phyloP scores from a whole-genome alignment of 140 eudicot genomes.

The Erigeron philadelphicus region DNA sequence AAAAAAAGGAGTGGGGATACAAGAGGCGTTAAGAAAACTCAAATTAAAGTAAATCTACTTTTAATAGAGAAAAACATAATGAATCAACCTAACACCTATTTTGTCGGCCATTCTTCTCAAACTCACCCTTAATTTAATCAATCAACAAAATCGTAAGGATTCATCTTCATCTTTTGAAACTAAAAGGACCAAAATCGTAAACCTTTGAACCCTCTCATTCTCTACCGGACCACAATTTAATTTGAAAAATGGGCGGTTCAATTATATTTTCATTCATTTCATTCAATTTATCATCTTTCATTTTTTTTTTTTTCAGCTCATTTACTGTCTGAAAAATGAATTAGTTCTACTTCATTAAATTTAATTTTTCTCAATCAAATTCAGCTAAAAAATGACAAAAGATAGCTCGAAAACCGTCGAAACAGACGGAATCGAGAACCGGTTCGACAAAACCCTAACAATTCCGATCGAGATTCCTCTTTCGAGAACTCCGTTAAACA shows the following conservation, averaged over 20 bases:
- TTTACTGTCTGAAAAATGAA: constrained; percentile 21
- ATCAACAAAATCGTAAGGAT: background rate
- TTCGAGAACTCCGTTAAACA: constrained; percentile 49
- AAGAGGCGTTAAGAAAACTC: too few species aligned
- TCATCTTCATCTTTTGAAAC: background rate
- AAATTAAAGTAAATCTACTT: too few species aligned
- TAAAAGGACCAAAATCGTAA: constrained; percentile 12
- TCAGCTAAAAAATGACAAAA: constrained; percentile 25
- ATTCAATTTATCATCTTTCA: constrained; percentile 4
- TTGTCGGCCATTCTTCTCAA: too few species aligned
- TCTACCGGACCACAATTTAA: constrained; percentile 21
- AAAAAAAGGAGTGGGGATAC: too few species aligned
- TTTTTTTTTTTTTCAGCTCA: constrained; percentile 27
- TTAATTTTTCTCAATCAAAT: background rate
- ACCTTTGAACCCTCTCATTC: background rate
- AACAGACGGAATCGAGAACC: constrained; percentile 45
- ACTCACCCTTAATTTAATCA: too few species aligned
- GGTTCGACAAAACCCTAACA: constrained; percentile 23
- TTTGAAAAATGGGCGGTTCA: constrained; percentile 52
- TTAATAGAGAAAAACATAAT: too few species aligned
- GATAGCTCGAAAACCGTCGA: constrained; percentile 17
- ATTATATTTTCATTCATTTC: background rate
- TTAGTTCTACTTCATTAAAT: constrained; percentile 7
- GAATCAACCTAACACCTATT: too few species aligned
- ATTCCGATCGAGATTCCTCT: constrained; percentile 27